These are phyloP conservation scores for Colletotrichum sojae DNA, from an alignment of 2,329 filamentous ascomycete genomes.

Conservation along the genomic window DNA sequence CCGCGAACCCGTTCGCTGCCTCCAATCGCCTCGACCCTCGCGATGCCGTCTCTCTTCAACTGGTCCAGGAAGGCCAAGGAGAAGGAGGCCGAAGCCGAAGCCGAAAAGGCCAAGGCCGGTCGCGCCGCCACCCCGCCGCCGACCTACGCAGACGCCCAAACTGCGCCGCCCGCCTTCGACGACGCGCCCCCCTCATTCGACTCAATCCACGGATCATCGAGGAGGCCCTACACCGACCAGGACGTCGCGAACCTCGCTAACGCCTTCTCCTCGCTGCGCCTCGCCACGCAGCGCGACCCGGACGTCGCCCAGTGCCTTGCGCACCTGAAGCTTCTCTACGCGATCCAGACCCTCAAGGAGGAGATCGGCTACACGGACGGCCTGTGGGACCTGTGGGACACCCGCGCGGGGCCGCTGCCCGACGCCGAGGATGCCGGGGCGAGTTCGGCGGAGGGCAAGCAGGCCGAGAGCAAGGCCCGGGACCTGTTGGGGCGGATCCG, in stretches of 20 bases:
- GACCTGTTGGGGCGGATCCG: constrained; percentile 65
- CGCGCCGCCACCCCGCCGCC: constrained; percentile 37
- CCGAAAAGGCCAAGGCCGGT: constrained; percentile 26
- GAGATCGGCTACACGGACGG: constrained; percentile 76
- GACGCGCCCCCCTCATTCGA: constrained; percentile 38
- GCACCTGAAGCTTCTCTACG: constrained; percentile 80
- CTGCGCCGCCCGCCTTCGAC: constrained; percentile 30
- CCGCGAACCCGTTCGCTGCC: too few species aligned
- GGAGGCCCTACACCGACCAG: neutral
- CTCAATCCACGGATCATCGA: constrained; percentile 6
- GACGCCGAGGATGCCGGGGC: constrained; percentile 16
- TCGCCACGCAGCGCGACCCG: constrained; percentile 53
- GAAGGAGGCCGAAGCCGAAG: constrained; percentile 19
- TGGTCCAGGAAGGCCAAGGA: constrained; percentile 30
- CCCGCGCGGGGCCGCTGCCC: constrained; percentile 47
- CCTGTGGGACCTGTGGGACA: constrained; percentile 74
- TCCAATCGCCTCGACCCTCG: neutral
- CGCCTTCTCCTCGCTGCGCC: constrained; percentile 55
- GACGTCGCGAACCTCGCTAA: constrained; percentile 48
- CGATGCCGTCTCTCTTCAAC: constrained; percentile 37
- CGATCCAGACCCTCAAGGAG: constrained; percentile 77
- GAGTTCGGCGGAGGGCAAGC: constrained; percentile 40
- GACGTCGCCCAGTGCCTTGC: constrained; percentile 73
- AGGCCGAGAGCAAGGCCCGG: constrained; percentile 50
- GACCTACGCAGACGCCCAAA: constrained; percentile 23